Evolutionary conservation across 2,329 filamentous ascomycete genomes (phyloP).

Genomic region (Exophiala dermatitidis): DNA sequence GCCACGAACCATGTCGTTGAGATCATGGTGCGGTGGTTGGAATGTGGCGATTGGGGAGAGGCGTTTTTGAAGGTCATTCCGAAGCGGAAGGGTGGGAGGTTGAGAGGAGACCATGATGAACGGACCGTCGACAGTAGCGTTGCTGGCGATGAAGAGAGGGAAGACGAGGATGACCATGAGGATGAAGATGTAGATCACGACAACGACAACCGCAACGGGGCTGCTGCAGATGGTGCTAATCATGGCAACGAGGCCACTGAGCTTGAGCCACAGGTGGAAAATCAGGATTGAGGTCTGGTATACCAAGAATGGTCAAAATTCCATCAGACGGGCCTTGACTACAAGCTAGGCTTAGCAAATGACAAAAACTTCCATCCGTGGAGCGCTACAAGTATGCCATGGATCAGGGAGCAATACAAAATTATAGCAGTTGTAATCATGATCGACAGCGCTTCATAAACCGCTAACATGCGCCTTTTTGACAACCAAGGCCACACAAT

Average conservation of each 20-base stretch:
- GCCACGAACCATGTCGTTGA: constrained; percentile 95
- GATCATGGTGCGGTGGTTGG: constrained; percentile 91
- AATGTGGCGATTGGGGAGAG: constrained; percentile 81
- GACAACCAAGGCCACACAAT: no score
- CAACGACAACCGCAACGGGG: neutral
- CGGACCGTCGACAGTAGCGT: neutral
- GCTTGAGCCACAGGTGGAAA: neutral
- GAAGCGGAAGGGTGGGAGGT: constrained; percentile 72
- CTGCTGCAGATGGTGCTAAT: neutral
- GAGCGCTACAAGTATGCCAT: no score
- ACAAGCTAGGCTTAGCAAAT: no score
- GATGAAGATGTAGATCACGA: constrained; percentile 31
- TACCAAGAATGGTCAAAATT: neutral
- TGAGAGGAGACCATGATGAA: constrained; percentile 42
- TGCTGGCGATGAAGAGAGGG: constrained; percentile 3
- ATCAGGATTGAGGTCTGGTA: neutral
- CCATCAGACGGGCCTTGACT: no score
- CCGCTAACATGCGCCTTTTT: no score
- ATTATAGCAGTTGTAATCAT: no score
- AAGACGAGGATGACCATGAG: constrained; percentile 27
- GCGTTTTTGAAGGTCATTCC: constrained; percentile 86
- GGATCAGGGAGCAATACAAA: no score
- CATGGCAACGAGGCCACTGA: constrained; percentile 14
- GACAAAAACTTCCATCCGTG: no score
- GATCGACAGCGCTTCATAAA: no score